Evolutionary conservation across 805 yeast species (phyloP).

Genomic region (Ogataea nakhonphanomensis): DNA sequence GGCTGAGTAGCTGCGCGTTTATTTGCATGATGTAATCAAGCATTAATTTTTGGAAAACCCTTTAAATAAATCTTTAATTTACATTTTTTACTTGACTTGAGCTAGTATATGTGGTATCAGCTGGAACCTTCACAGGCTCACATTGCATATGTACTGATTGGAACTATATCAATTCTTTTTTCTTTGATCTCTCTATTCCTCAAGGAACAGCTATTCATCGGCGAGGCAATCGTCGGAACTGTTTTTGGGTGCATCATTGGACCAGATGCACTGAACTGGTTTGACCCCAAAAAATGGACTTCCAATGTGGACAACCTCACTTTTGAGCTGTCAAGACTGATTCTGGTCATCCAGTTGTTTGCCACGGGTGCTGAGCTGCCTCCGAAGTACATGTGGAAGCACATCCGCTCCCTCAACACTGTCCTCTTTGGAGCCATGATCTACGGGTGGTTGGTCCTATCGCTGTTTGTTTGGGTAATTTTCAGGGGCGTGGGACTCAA

Average conservation of each 20-base stretch:
- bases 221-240: conserved; percentile 89
- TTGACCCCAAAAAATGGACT: conserved; percentile 72
- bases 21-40: background rate
- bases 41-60: background rate
- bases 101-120: conserved; percentile 19
- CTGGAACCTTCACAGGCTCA: conserved; percentile 51
- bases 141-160: conserved; percentile 82
- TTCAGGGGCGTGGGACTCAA: conserved; percentile 58
- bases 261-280: conserved; percentile 82
- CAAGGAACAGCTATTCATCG: conserved; percentile 79
- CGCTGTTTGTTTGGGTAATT: conserved; percentile 72
- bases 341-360: conserved; percentile 82
- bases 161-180: conserved; percentile 76
- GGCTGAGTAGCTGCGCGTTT: background rate
- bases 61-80: background rate
- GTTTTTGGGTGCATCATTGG: conserved; percentile 85
- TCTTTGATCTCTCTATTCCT: conserved; percentile 77
- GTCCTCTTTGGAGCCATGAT: conserved; percentile 87
- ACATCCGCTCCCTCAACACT: conserved; percentile 73
- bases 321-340: conserved; percentile 77
- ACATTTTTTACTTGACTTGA: background rate
- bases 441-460: conserved; percentile 80
- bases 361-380: conserved; percentile 95
- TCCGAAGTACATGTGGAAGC: conserved; percentile 78
- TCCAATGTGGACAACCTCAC: conserved; percentile 68